Base-by-base conservation (phyloP, 768 basidiomycete species). In the Cytidiella melzeri region DNA sequence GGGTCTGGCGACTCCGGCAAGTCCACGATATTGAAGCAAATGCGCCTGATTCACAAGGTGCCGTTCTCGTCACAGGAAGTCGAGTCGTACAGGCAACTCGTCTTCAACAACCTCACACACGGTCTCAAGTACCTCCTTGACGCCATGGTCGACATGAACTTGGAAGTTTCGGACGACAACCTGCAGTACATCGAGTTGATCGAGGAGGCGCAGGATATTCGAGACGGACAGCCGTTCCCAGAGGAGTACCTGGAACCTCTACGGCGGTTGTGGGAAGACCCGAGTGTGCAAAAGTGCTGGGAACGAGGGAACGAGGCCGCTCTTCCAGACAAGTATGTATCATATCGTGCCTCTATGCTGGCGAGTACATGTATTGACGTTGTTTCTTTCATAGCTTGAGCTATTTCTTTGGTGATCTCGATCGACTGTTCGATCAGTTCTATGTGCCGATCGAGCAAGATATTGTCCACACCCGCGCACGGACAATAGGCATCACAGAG, bases 1-100 rank as follows among this genome's bases (percentile, higher is more conserved):
- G 93, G 93, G 38, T 93, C 93, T 38, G 93, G 93, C 24, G 93
- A 95, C 63, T 89, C 86, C 26, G 93, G 93, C 20, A 97, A 96
- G 68, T 90, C 87, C 5, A 96, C 93, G 7, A 77, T 96, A 60
- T 76, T 93, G 65, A 93, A 92, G 87, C 93, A 98, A 85, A 98
- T 97, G 94, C 84, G 93, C 34, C 73, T 96, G 34, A 96, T 99
- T 43, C 94, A 98, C 68, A 79, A 81, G 51, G 73, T 91, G 1
- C 85, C 89, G 0, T 99, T 96, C 69, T 79, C 84, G 0, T 45
- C 77, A 0, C 77, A 81, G 58, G 96, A 98, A 65, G 76, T 88
- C 34, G 94, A 98, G 67, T 80, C 75, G 13, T 96, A 87, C 59
- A 83, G 94, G 1, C 94, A 95, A 60, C 81, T 96, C 40, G 83